These are phyloP conservation scores for Alternaria sp. DNA, from an alignment of 2,329 filamentous ascomycete genomes.

Conservation along the genomic window DNA sequence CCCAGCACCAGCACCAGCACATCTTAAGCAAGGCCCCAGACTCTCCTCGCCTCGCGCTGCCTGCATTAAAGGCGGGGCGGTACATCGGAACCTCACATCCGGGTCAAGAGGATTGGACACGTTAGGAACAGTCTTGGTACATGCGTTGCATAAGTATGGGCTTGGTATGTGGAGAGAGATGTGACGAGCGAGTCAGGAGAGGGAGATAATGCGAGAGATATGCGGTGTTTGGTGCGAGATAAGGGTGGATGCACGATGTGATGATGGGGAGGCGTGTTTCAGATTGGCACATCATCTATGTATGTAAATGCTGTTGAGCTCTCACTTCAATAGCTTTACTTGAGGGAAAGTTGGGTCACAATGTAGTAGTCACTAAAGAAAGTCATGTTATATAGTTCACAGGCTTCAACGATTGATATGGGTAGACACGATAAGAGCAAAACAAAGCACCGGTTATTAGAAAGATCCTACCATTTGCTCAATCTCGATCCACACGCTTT, in stretches of 20 bases:
- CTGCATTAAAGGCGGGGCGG: background rate
- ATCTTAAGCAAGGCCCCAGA: background rate
- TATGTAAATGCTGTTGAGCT: too few species aligned
- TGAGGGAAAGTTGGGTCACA: background rate
- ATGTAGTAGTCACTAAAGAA: background rate
- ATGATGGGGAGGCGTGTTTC: background rate
- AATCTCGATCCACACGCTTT: slow-evolving; percentile 35
- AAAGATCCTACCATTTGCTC: slow-evolving; percentile 45
- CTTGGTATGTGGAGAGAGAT: background rate
- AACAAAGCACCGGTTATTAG: slow-evolving; percentile 38
- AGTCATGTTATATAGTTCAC: background rate
- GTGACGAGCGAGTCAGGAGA: background rate
- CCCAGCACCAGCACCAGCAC: background rate
- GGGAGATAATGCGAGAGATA: background rate
- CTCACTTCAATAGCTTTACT: too few species aligned
- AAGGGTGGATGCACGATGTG: background rate
- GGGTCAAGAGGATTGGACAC: background rate
- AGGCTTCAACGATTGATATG: slow-evolving; percentile 19
- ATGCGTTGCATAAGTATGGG: background rate
- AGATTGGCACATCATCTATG: background rate
- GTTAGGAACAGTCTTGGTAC: background rate
- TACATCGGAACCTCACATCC: background rate
- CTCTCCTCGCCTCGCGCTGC: too few species aligned
- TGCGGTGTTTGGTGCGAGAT: background rate
- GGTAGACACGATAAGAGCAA: slow-evolving; percentile 18